Percentiles rank a stretch among this genome's conserved stretches.
phyloP scores from a whole-genome alignment of 2,329 filamentous ascomycete species.

The Xylariaceae sp. region DNA sequence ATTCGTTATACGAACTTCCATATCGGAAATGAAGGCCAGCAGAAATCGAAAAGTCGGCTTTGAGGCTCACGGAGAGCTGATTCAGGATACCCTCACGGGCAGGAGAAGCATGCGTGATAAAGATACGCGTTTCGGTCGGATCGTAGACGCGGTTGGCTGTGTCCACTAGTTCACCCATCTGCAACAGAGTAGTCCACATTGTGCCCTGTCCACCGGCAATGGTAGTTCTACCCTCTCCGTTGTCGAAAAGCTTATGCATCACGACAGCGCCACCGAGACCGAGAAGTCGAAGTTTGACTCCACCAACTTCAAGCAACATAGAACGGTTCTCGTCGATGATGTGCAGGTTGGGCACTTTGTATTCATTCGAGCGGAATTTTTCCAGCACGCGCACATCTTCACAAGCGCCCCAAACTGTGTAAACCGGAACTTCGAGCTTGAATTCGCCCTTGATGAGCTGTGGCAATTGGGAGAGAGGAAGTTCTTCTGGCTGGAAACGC shows the following conservation, averaged over 20 bases:
- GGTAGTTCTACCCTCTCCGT: slow-evolving; percentile 93
- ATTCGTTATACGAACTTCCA: slow-evolving; percentile 98
- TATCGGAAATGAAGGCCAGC: slow-evolving; percentile 97
- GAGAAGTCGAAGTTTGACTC: slow-evolving; percentile 89
- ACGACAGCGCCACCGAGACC: slow-evolving; percentile 94
- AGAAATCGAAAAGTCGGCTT: slow-evolving; percentile 97
- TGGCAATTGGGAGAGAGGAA: slow-evolving; percentile 88
- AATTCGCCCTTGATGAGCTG: slow-evolving; percentile 82
- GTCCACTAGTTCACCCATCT: slow-evolving; percentile 97
- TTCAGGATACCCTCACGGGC: slow-evolving; percentile 95
- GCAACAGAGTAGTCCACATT: slow-evolving; percentile 97
- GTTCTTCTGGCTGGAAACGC: slow-evolving; percentile 72
- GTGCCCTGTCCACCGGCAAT: slow-evolving; percentile 97
- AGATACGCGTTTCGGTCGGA: slow-evolving; percentile 92
- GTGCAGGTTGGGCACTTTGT: slow-evolving; percentile 95
- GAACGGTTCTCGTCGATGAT: slow-evolving; percentile 98
- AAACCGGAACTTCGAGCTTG: slow-evolving; percentile 92
- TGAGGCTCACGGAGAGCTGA: slow-evolving; percentile 93
- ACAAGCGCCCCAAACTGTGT: slow-evolving; percentile 98
- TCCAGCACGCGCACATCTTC: slow-evolving; percentile 97
- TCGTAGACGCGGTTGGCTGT: slow-evolving; percentile 98
- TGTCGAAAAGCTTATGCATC: slow-evolving; percentile 99
- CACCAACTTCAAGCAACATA: slow-evolving; percentile 87
- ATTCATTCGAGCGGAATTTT: slow-evolving; percentile 95
- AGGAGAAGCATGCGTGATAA: slow-evolving; percentile 94